A percentile compares a stretch with the other conserved stretches of the same genome.
Conservation (phyloP, 2,329 filamentous ascomycete genomes). For the Venturia carpophila region DNA sequence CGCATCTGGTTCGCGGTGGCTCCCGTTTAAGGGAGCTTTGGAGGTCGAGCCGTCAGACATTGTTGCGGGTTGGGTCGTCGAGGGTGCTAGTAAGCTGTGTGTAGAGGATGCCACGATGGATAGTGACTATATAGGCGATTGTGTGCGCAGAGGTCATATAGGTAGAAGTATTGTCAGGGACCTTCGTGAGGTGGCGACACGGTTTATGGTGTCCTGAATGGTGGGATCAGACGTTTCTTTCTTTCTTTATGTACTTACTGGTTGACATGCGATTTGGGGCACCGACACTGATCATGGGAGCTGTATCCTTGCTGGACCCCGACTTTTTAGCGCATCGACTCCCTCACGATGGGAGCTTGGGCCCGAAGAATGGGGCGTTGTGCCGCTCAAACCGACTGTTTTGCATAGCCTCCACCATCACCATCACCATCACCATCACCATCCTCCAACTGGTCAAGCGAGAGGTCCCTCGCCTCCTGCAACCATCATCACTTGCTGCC, state of each 20-base stretch:
- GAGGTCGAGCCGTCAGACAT: conserved; percentile 14
- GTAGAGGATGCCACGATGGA: conserved; percentile 3
- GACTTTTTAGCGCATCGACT: background rate
- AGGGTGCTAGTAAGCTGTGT: conserved; percentile 12
- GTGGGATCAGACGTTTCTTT: too few relatives aligned
- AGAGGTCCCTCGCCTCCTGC: too few relatives aligned
- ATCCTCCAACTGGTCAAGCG: background rate
- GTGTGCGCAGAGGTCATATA: background rate
- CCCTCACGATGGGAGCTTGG: background rate
- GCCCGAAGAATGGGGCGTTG: background rate
- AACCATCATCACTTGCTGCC: too few relatives aligned
- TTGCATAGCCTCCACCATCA: background rate
- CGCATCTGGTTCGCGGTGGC: conserved; percentile 21
- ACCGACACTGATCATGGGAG: background rate
- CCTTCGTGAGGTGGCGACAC: background rate
- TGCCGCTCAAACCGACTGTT: background rate
- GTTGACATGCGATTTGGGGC: background rate
- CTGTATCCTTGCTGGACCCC: background rate
- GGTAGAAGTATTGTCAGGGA: background rate
- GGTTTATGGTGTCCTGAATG: background rate
- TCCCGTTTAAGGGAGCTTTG: conserved; percentile 23
- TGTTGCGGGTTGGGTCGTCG: background rate
- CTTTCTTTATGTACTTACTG: background rate
- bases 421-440: background rate
- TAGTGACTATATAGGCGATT: background rate